Base-by-base conservation (phyloP, 495 filamentous ascomycete genomes). In the Tuber magnatum region DNA sequence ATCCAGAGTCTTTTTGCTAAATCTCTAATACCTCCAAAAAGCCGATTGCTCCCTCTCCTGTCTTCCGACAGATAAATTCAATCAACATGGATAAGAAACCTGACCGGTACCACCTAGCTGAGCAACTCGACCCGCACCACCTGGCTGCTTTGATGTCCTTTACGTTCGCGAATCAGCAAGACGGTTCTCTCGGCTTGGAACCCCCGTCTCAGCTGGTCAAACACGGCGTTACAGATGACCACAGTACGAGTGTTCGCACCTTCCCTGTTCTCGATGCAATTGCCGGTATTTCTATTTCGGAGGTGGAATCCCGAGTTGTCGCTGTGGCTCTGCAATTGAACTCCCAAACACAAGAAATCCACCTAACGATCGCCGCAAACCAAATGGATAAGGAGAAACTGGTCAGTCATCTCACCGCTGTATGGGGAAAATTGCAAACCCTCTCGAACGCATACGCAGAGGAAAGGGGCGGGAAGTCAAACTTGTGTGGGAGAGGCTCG, bases 261-360 rank as follows among this genome's bases (percentile, higher is more conserved):
- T 69, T 74, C 38, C n/a, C 72, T 16, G 7, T 69, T 24, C 56
- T 74, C 1, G 72, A 69, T 43, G 61, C 72, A 20, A 18, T 74
- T 32, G 72, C 61, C 10, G 8, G 38, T 43, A 40, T 74, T 12
- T 74, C 46, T 22, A 32, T 74, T 24, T 43, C 24, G 16, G 16
- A 74, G 14, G 24, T 3, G 9, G 35, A 43, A 38, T 4, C 18
- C 18, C 72, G 16, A 35, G 39, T 69, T 42, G 40, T 69, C 35
- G 72, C 72, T 28, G 22, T 74, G 1, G 22, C 72, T 18, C 39
- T 74, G 4, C 72, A 74, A 41, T 44, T 69, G 5, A 61, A 69
- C 39, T 16, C 42, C 24, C 32, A 3, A 12, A 28, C 20, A 2
- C 22, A 74, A 43, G 39, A 16, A 16, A 74, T 69, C 2, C 28